Base-by-base conservation (phyloP, 2,329 filamentous ascomycete genomes). In the Penicillium sp. region DNA sequence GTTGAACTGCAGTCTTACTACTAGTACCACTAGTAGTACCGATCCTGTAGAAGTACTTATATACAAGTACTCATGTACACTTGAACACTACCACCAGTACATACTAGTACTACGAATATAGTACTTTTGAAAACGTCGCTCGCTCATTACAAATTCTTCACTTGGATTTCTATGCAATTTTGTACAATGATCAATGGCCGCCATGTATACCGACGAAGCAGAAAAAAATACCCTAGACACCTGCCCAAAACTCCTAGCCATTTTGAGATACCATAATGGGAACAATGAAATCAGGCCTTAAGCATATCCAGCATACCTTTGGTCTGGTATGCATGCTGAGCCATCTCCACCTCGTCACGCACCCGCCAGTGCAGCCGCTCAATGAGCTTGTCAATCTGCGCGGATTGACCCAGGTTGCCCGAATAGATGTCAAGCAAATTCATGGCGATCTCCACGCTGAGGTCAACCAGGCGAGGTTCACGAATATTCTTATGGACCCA, bases 291-390 rank as follows among this genome's bases (percentile, higher is more conserved):
- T 42, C 49, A 62, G 26, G 63, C 67, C 51, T 71, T 84, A 60
- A 90, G 74, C 78, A 90, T 88, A 65, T 93, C 90, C 60, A 97
- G 76, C 92, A 97, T 97, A 2, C 93, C 94, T 62, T 84, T 84
- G 10, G 91, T 92, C 75, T 89, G 86, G 64, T 85, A 87, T 2
- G 93, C 92, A 68, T 89, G 82, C 75, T 96, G 90, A 19, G 91
- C 90, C 67, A 88, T 86, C 73, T 95, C 91, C 10, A 92, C 88
- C 72, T 94, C 90, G 36, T 83, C 78, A 58, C 85, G 83, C 18
- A 97, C 93, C 34, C 87, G 81, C 42, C 82, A 78, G 69, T 89
- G 86, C 59, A 97, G 78, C 45, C 80, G 80, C 63, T 84, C 81
- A 66, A 97, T 86, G 45, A 87, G 81, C 46, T 81, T 80, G 57